phyloP scores from a whole-genome alignment of 2,329 filamentous ascomycete species.

The Ophiocordyceps camponoti-leonardi region DNA sequence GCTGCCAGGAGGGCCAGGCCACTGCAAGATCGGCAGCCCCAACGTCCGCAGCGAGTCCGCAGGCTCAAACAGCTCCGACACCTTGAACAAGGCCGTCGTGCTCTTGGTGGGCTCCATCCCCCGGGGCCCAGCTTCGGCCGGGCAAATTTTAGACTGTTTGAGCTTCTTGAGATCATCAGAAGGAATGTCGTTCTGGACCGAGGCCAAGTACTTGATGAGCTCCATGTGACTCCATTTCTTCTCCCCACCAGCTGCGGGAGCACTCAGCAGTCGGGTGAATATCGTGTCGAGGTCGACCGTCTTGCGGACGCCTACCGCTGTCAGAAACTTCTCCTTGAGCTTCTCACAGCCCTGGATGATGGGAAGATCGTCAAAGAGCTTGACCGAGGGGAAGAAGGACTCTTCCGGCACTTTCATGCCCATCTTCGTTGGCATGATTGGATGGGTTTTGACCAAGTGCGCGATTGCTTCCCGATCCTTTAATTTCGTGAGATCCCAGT shows the following conservation, averaged over 20 bases:
- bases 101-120: constrained; percentile 36
- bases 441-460: constrained; percentile 44
- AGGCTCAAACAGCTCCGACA: constrained; percentile 70
- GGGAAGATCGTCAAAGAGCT: constrained; percentile 85
- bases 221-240: constrained; percentile 84
- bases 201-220: constrained; percentile 83
- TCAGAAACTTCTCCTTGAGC: constrained; percentile 81
- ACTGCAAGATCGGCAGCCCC: constrained; percentile 61
- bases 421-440: constrained; percentile 75
- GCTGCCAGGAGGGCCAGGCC: constrained; percentile 50
- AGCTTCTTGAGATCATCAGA: constrained; percentile 63
- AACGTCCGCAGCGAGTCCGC: constrained; percentile 52
- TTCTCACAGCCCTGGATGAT: constrained; percentile 58
- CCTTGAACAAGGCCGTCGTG: constrained; percentile 42
- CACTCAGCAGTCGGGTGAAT: constrained; percentile 65
- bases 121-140: constrained; percentile 47
- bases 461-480: constrained; percentile 48
- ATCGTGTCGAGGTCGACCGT: constrained; percentile 90
- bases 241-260: constrained; percentile 31
- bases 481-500: constrained; percentile 66
- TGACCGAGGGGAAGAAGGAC: constrained; percentile 86
- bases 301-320: constrained; percentile 75
- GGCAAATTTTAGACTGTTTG: constrained; percentile 63
- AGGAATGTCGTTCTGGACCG: constrained; percentile 80
- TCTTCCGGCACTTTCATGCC: constrained; percentile 78